A percentile compares a stretch with the other conserved stretches of the same genome.
Conservation (phyloP, 2,329 filamentous ascomycete species). For the Fonsecaea nubica region DNA sequence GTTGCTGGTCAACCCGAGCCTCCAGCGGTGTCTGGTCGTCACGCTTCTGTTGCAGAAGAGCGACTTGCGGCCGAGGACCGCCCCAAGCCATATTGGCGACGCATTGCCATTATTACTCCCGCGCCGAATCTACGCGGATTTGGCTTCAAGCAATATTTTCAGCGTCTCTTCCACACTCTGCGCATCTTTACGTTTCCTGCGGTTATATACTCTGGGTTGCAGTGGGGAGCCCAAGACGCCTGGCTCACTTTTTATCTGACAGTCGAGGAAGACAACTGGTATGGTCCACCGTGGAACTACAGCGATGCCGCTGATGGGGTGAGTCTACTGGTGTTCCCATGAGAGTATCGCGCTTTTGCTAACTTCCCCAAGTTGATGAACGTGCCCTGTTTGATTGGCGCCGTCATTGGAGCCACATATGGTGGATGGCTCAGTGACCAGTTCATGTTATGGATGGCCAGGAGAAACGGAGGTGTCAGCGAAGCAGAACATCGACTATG, state of each 20-base stretch:
- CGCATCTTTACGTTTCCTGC: slow-evolving; percentile 65
- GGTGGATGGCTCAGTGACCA: slow-evolving; percentile 64
- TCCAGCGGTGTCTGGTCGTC: slow-evolving; percentile 2
- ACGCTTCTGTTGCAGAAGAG: slow-evolving; percentile 28
- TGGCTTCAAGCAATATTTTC: slow-evolving; percentile 61
- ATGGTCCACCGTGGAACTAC: slow-evolving; percentile 62
- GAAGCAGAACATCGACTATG: slow-evolving; percentile 63
- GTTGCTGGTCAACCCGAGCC: slow-evolving; percentile 10
- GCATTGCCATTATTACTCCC: slow-evolving; percentile 63
- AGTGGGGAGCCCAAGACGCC: slow-evolving; percentile 67
- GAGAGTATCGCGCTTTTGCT: neutral
- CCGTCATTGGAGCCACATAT: slow-evolving; percentile 39
- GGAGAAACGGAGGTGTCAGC: slow-evolving; percentile 60
- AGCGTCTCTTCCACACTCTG: slow-evolving; percentile 61
- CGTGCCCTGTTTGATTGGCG: slow-evolving; percentile 60
- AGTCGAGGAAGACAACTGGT: slow-evolving; percentile 64
- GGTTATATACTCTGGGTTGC: slow-evolving; percentile 63
- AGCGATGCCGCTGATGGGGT: slow-evolving; percentile 58
- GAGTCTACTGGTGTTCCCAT: neutral
- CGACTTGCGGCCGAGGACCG: slow-evolving; percentile 35
- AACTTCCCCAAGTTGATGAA: slow-evolving; percentile 13
- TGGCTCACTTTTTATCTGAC: slow-evolving; percentile 67
- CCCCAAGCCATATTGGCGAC: slow-evolving; percentile 61
- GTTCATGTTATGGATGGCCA: slow-evolving; percentile 63
- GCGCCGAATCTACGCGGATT: slow-evolving; percentile 61